Base-by-base conservation (phyloP, 768 basidiomycete genomes). In the Lactarius sp. region DNA sequence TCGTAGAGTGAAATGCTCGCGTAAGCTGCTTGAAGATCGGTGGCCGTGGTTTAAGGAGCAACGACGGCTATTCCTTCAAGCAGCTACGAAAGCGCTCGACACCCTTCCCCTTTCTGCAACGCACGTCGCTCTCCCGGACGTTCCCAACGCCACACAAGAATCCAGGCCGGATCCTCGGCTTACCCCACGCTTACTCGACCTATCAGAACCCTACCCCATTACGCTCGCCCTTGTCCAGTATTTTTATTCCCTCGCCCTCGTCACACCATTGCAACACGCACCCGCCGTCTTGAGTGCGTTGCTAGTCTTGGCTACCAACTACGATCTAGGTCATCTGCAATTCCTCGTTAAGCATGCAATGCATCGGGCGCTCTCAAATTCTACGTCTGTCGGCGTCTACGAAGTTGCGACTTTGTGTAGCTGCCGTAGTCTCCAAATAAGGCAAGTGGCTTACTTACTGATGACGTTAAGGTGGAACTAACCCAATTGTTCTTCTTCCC, bases 11-110 rank as follows among this genome's bases (percentile, higher is more conserved):
- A 77, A 81, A 56, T 94, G 92, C 72, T 94, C 93, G 27, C 81
- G 92, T 52, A 86, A 83, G 72, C 72, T 93, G n/a, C 78, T 99
- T 34, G 88, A 92, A 71, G 88, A 93, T 39, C 83, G 95, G 39
- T 99, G 96, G 96, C 85, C 90, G 1, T 99, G 96, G 96, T 94
- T 99, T 80, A 83, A 83, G 68, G 83, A 85, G 57, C 86, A 92
- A 70, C 77, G 87, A 20, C 72, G 76, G 56, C 76, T 77, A 56
- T 85, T 90, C 70, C 68, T 87, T 41, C 79, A 82, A 56, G 80
- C 77, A 9, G 89, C 90, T 1, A 75, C 76, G 51, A 77, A 76
- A 33, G 79, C 83, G 6, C 76, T 88, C 49, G 84, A 87, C 50
- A 74, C 77, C 8, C 73, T 90, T 50, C 87, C 89, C 0, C 70